Percentiles rank a stretch among this genome's conserved stretches.
Evolutionary conservation across 805 yeast species (phyloP).

Genomic region (Cyberlindnera mycetangii): DNA sequence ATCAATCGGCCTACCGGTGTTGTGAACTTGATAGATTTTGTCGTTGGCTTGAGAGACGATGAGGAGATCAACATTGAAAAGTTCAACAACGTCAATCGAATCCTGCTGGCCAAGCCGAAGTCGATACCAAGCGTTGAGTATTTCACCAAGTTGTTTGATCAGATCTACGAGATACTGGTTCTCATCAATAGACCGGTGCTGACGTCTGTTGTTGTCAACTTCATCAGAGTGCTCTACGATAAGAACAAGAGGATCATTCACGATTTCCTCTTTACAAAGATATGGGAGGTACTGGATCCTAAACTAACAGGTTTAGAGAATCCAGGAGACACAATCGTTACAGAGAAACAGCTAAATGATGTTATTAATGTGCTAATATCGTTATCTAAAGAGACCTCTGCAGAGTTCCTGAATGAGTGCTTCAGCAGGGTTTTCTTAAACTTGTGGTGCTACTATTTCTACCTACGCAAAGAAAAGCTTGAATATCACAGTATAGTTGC

Average conservation of each 20-base stretch:
- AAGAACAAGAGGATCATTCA: conserved; percentile 47
- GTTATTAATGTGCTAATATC: conserved; percentile 64
- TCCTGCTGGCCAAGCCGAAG: conserved; percentile 63
- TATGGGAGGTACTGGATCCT: conserved; percentile 48
- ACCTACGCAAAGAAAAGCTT: conserved; percentile 30
- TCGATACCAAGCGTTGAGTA: conserved; percentile 46
- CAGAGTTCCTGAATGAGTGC: conserved; percentile 34
- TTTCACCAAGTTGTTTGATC: conserved; percentile 57
- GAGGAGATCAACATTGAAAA: conserved; percentile 67
- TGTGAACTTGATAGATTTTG: conserved; percentile 67
- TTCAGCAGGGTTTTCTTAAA: conserved; percentile 29
- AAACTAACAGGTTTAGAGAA: conserved; percentile 15
- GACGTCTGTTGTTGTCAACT: conserved; percentile 51
- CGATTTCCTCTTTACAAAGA: conserved; percentile 55
- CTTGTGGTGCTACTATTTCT: conserved; percentile 37
- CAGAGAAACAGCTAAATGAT: conserved; percentile 55
- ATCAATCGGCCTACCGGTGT: conserved; percentile 68
- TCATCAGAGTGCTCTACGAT: conserved; percentile 49
- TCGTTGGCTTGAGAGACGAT: conserved; percentile 71
- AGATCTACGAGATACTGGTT: conserved; percentile 57
- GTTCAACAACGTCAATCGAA: conserved; percentile 61
- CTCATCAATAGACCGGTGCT: conserved; percentile 60
- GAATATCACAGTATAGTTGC: conserved; percentile 32
- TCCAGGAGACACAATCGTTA: conserved; percentile 33
- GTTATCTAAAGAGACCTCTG: conserved; percentile 44